A percentile compares a stretch with the other conserved stretches of the same genome.
Conservation (phyloP, 352 stramenopile species). For the Phytopythium oedochilum region DNA sequence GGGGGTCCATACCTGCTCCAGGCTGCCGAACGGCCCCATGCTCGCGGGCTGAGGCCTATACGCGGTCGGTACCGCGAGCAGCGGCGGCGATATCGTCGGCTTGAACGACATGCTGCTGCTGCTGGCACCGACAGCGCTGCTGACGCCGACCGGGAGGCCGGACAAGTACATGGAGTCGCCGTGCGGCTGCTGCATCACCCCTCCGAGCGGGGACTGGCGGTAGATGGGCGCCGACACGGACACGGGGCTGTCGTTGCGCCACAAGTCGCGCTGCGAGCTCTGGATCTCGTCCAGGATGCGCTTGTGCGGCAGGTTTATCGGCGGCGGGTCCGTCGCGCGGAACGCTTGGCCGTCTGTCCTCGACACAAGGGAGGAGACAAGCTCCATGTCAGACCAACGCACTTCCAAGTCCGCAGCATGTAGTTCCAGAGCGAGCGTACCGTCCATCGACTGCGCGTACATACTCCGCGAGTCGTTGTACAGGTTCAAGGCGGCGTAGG, state of each 20-base stretch:
- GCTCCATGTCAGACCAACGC: background rate
- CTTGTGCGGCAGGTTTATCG: conserved; percentile 49
- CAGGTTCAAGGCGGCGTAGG: background rate
- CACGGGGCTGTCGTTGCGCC: conserved; percentile 61
- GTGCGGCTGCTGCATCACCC: conserved; percentile 13
- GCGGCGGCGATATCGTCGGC: conserved; percentile 21
- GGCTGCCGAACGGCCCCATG: conserved; percentile 42
- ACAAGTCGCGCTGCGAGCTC: conserved; percentile 42
- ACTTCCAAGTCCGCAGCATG: too few species aligned
- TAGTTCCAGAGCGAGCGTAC: too few species aligned
- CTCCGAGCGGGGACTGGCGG: conserved; percentile 13
- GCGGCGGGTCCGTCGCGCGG: conserved; percentile 23
- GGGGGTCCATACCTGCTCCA: conserved; percentile 54
- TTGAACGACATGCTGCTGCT: conserved; percentile 22
- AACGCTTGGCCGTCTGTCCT: conserved; percentile 17
- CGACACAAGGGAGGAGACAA: background rate
- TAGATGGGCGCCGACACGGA: conserved; percentile 60
- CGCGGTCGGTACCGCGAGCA: conserved; percentile 1
- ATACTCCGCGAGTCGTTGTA: conserved; percentile 8
- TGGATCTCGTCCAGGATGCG: conserved; percentile 50
- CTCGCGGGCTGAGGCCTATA: conserved; percentile 40
- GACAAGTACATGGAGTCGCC: conserved; percentile 20
- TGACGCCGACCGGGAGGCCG: conserved; percentile 15
- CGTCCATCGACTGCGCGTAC: conserved; percentile 8
- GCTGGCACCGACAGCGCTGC: conserved; percentile 4